phyloP scores from a whole-genome alignment of 2,329 filamentous ascomycete species.

The Aureobasidium sp. region DNA sequence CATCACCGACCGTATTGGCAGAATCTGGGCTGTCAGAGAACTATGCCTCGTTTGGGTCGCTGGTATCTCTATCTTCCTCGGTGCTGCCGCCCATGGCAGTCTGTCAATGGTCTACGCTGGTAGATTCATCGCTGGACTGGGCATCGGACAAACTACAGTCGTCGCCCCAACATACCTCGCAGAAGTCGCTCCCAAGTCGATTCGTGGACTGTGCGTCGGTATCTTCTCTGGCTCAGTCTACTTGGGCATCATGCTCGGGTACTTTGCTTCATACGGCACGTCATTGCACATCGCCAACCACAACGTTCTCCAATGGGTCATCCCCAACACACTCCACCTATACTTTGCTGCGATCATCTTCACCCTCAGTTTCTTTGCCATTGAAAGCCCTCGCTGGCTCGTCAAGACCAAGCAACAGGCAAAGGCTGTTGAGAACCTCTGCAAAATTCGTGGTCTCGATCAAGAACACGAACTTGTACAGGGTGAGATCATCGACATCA shows the following conservation, averaged over 20 bases:
- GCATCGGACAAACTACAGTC: constrained; percentile 47
- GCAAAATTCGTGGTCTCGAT: constrained; percentile 25
- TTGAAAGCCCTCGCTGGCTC: constrained; percentile 30
- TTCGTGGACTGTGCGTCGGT: constrained; percentile 60
- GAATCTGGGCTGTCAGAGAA: constrained; percentile 26
- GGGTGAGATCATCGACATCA: constrained; percentile 56
- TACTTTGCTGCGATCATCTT: constrained; percentile 71
- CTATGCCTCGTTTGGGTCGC: constrained; percentile 25
- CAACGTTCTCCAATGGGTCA: constrained; percentile 45
- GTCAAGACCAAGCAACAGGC: constrained; percentile 28
- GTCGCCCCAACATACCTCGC: constrained; percentile 56
- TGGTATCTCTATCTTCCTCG: constrained; percentile 36
- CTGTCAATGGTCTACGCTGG: constrained; percentile 32
- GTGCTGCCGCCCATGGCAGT: constrained; percentile 34
- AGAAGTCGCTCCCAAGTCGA: constrained; percentile 34
- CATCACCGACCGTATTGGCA: constrained; percentile 28
- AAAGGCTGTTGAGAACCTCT: constrained; percentile 25
- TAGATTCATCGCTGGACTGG: constrained; percentile 37
- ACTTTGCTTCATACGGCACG: constrained; percentile 60
- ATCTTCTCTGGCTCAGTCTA: constrained; percentile 67
- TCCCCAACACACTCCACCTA: constrained; percentile 68
- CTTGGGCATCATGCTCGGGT: constrained; percentile 44
- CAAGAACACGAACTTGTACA: constrained; percentile 28
- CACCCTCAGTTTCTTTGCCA: constrained; percentile 48
- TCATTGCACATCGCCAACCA: constrained; percentile 44